These are phyloP conservation scores for Bolboschoenoplectus hybrid DNA, from an alignment of 202 grass and related monocot species.

Conservation along the genomic window DNA sequence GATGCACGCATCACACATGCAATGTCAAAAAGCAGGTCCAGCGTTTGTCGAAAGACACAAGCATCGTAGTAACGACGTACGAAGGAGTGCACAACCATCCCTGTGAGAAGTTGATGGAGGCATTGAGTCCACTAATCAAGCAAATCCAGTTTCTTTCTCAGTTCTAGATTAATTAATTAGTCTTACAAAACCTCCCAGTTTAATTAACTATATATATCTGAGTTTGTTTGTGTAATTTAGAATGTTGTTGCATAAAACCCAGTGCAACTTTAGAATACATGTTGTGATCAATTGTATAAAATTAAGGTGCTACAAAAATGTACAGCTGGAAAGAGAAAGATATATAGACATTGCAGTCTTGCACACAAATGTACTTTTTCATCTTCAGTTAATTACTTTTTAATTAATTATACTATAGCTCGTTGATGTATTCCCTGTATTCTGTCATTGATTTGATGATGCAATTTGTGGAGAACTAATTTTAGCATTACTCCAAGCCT, in stretches of 20 bases:
- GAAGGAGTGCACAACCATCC: conserved; percentile 90
- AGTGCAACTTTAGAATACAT: conserved; percentile 28
- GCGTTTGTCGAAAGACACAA: conserved; percentile 73
- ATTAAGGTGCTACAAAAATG: not conserved
- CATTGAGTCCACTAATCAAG: conserved; percentile 72
- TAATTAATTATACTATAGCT: not conserved
- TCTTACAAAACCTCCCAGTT: not conserved
- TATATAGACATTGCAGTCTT: not conserved
- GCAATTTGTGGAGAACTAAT: no score
- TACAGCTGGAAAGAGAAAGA: conserved; percentile 10
- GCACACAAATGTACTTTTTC: conserved; percentile 16
- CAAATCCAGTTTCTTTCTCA: conserved; percentile 87
- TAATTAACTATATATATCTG: not conserved
- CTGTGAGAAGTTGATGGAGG: conserved; percentile 90
- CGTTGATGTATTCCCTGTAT: no score
- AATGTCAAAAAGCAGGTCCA: conserved; percentile 92
- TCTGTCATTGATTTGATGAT: no score
- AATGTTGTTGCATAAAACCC: conserved; percentile 17
- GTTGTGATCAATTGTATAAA: conserved; percentile 14
- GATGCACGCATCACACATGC: conserved; percentile 88
- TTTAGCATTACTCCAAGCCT: no score
- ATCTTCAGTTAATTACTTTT: not conserved
- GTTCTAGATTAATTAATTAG: conserved; percentile 41
- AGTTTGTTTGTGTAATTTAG: conserved; percentile 26
- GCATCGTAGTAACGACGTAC: conserved; percentile 85